A percentile compares a stretch with the other conserved stretches of the same genome.
Evolutionary conservation across 2,329 filamentous ascomycete species (phyloP).

Genomic region (Xylogone sp.): DNA sequence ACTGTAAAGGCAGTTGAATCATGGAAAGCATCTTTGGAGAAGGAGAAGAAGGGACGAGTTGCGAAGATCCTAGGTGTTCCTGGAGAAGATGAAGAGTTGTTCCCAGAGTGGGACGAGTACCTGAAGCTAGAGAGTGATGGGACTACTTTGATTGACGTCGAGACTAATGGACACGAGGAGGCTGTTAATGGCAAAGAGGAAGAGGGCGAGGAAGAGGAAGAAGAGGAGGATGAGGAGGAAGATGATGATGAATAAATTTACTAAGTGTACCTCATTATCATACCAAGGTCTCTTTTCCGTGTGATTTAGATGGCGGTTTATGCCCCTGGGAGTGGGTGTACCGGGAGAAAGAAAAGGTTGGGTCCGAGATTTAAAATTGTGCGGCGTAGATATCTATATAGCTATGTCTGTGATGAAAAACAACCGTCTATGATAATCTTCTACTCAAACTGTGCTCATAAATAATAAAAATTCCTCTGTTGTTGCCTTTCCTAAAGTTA

Average conservation of each 20-base stretch:
- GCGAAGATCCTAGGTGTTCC: constrained; percentile 80
- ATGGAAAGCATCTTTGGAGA: constrained; percentile 85
- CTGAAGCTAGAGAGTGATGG: constrained; percentile 75
- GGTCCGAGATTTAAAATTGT: neutral
- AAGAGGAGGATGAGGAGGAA: constrained; percentile 2
- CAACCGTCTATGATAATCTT: neutral
- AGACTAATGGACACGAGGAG: constrained; percentile 12
- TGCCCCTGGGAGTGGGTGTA: neutral
- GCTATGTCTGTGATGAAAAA: neutral
- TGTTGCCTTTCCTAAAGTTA: neutral
- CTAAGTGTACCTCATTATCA: too few species aligned
- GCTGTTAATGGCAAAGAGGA: constrained; percentile 13
- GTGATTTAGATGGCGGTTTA: neutral
- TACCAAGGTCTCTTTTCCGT: neutral
- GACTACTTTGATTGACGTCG: constrained; percentile 23
- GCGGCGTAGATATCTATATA: neutral
- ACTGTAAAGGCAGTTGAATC: constrained; percentile 62
- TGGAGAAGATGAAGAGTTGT: constrained; percentile 79
- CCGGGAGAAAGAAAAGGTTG: neutral
- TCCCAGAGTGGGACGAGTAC: constrained; percentile 95
- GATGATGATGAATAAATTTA: too few species aligned
- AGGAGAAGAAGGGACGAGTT: constrained; percentile 80
- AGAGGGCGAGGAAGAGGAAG: neutral
- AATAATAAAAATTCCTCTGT: too few species aligned
- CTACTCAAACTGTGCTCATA: too few species aligned